Base-by-base conservation (phyloP, 805 yeast genomes). In the Candida nitratophila region DNA sequence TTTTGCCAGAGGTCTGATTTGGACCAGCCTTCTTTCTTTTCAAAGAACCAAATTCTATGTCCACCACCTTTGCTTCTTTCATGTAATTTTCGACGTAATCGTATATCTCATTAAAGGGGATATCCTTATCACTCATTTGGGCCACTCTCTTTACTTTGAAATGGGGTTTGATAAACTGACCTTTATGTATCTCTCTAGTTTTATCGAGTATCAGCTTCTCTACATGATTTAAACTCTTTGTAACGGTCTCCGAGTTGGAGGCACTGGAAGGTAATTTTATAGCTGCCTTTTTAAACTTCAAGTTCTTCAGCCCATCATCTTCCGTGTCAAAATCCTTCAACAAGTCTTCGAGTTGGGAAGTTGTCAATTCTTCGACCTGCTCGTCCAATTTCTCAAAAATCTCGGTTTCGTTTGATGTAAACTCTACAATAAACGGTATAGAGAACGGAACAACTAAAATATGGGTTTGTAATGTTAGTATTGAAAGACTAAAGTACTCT, bases 221-320 rank as follows among this genome's bases (percentile, higher is more conserved):
- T 26, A 51, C 37, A 21, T 4, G 3, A 20, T 22, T 17, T 21
- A 17, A 10, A 17, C 9, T 21, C 14, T 37, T 14, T 7, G 30
- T 4, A 8, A 29, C 24, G 5, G 8, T 8, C 5, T 17, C 24
- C 5, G 22, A 9, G 4, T 20, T 22, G 12, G 19, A 35, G 17
- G 22, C 17, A 4, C 16, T 7, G 17, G 22, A 16, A 15, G 41
- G 30, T 2, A 27, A 9, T n/a, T 47, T 48, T 37, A 52, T 31
- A 1, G 59, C 59, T 1, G 70, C 69, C 40, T 63, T 63, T 38
- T 63, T 64, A 53, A 72, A 72, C n/a, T 47, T 45, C 8, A 34
- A 20, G 15, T 10, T 9, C 20, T 34, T 17, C 10, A 34, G 14
- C 4, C 32, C 17, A 19, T 6, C 9, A 11, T 34, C 37, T 19